Conservation (phyloP, 306 rosid genomes). For the Delonix regia region DNA sequence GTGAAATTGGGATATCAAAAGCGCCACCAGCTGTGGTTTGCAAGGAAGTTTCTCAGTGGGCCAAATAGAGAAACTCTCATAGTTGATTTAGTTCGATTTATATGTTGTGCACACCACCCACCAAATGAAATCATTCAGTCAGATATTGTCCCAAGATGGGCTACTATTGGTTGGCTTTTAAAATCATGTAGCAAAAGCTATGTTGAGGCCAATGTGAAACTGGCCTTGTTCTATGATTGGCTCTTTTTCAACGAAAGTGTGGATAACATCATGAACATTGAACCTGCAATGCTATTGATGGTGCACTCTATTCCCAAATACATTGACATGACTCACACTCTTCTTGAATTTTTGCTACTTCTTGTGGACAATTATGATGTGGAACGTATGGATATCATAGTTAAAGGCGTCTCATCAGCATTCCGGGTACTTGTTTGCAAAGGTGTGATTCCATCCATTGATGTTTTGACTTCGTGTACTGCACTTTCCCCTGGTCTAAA, state of each 20-base stretch:
- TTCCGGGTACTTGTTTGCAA: constrained; percentile 49
- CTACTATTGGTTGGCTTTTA: constrained; percentile 83
- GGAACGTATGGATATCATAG: constrained; percentile 49
- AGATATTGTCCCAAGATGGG: constrained; percentile 87
- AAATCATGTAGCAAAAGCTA: constrained; percentile 53
- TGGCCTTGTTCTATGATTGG: constrained; percentile 90
- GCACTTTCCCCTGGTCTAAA: constrained; percentile 50
- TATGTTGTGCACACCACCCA: constrained; percentile 89
- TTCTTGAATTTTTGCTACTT: constrained; percentile 71
- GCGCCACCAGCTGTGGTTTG: constrained; percentile 80
- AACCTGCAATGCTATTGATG: constrained; percentile 82
- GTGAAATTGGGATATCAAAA: constrained; percentile 73
- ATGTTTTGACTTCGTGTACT: constrained; percentile 59
- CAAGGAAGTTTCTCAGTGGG: constrained; percentile 59
- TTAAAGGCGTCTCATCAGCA: constrained; percentile 65
- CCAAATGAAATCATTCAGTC: constrained; percentile 84
- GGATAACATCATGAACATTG: constrained; percentile 82
- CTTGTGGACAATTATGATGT: constrained; percentile 76
- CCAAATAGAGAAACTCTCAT: constrained; percentile 61
- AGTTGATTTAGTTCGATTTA: constrained; percentile 72
- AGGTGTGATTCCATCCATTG: constrained; percentile 64
- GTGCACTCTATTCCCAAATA: constrained; percentile 68
- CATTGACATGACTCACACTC: constrained; percentile 58
- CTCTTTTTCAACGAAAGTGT: constrained; percentile 67
- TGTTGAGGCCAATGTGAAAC: constrained; percentile 60